A percentile compares a stretch with the other conserved stretches of the same genome.
Evolutionary conservation across 768 basidiomycete genomes (phyloP).

Genomic region (Boletus pseudopeckii): DNA sequence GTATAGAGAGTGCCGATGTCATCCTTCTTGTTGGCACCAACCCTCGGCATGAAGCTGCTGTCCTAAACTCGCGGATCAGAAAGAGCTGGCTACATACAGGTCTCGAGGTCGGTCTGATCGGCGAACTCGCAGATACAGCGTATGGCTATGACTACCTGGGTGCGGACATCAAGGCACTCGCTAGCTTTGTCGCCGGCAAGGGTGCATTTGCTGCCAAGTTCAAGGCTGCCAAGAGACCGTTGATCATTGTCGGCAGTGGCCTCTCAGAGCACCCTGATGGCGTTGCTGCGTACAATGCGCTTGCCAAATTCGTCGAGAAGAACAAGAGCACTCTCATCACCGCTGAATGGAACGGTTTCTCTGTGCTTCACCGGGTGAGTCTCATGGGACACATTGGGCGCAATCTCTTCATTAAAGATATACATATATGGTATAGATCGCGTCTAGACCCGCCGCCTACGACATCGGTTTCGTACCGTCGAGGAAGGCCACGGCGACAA

Average conservation of each 20-base stretch:
- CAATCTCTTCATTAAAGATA: background rate
- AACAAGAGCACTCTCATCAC: conserved; percentile 76
- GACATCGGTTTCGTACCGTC: conserved; percentile 93
- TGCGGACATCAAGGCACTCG: conserved; percentile 65
- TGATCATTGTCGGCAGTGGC: conserved; percentile 91
- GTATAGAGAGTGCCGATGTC: conserved; percentile 86
- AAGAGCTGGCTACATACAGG: conserved; percentile 89
- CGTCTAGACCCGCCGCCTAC: conserved; percentile 91
- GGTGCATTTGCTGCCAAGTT: conserved; percentile 81
- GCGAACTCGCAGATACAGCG: conserved; percentile 85
- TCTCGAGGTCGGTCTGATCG: conserved; percentile 85
- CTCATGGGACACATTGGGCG: background rate
- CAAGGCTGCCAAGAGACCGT: conserved; percentile 82
- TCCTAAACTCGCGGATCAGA: conserved; percentile 94
- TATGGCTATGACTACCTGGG: conserved; percentile 95
- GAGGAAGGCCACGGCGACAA: conserved; percentile 64
- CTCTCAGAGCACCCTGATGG: conserved; percentile 85
- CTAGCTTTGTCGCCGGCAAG: conserved; percentile 75
- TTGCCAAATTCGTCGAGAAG: conserved; percentile 76
- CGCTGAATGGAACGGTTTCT: conserved; percentile 95
- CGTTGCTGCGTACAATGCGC: conserved; percentile 66
- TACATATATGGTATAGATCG: conserved; percentile 49
- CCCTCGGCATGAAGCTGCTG: conserved; percentile 95
- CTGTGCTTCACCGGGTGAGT: conserved; percentile 83
- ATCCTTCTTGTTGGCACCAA: conserved; percentile 95